phyloP scores from a whole-genome alignment of 306 rosid species.

The Quercus aquifolioides region DNA sequence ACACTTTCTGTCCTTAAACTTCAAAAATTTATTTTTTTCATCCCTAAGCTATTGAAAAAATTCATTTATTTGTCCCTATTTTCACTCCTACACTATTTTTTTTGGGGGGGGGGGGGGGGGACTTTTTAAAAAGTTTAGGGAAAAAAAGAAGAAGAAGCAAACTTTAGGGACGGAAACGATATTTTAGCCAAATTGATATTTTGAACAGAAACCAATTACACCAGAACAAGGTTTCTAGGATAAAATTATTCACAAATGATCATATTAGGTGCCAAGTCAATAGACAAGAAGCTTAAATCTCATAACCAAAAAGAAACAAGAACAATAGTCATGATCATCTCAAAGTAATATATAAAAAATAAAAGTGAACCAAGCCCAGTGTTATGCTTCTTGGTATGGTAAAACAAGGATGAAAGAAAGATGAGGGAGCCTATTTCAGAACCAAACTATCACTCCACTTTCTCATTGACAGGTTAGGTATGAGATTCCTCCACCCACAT shows the following conservation, averaged over 20 bases:
- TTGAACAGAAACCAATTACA: slow-evolving; percentile 5
- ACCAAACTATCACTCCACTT: neutral
- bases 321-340: neutral
- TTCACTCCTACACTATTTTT: too few relatives aligned
- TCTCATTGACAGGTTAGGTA: neutral
- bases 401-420: neutral
- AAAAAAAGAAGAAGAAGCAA: too few relatives aligned
- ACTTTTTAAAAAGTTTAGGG: too few relatives aligned
- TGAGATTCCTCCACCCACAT: slow-evolving; percentile 1
- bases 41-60: too few relatives aligned
- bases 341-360: neutral
- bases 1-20: too few relatives aligned
- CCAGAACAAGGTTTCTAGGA: slow-evolving; percentile 6
- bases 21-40: too few relatives aligned
- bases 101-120: too few relatives aligned
- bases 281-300: neutral
- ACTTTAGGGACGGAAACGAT: too few relatives aligned
- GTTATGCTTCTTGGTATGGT: neutral
- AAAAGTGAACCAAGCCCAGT: neutral
- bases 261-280: neutral
- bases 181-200: neutral
- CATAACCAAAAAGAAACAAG: neutral
- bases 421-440: neutral
- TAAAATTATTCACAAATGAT: neutral
- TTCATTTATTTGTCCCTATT: too few relatives aligned